phyloP scores from a whole-genome alignment of 352 stramenopile genomes.

The Phytophthora idaei region DNA sequence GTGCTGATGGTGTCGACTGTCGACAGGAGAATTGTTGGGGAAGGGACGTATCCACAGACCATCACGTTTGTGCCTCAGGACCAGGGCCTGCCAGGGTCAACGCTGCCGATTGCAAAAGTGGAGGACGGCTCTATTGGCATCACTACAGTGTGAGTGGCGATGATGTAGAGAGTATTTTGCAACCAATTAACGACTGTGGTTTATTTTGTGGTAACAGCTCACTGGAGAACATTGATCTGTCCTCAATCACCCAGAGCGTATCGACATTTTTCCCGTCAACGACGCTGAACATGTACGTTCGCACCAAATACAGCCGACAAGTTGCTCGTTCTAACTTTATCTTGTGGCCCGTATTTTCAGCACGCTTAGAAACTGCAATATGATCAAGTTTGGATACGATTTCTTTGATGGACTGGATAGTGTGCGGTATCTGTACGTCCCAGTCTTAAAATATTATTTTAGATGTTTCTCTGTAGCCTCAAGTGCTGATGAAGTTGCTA shows the following conservation, averaged over 20 bases:
- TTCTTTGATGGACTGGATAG: constrained; percentile 40
- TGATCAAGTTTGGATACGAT: constrained; percentile 38
- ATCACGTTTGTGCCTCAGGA: constrained; percentile 38
- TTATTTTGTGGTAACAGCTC: constrained; percentile 19
- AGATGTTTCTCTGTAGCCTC: too few species aligned
- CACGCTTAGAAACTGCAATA: constrained; percentile 49
- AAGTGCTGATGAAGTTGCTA: background rate
- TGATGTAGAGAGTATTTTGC: background rate
- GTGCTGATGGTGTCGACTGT: background rate
- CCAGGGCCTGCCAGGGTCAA: constrained; percentile 24
- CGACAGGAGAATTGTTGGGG: constrained; percentile 34
- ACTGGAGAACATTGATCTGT: constrained; percentile 44
- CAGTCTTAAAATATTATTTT: background rate
- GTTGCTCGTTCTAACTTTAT: too few species aligned
- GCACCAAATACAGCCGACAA: background rate
- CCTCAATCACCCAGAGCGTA: constrained; percentile 29
- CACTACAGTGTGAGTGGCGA: constrained; percentile 32
- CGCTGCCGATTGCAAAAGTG: constrained; percentile 30
- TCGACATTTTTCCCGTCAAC: constrained; percentile 33
- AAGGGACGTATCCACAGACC: constrained; percentile 21
- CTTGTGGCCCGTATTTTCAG: constrained; percentile 24
- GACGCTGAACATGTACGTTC: constrained; percentile 31
- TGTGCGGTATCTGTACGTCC: constrained; percentile 44
- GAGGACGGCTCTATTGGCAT: constrained; percentile 18
- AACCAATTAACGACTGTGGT: background rate